These are phyloP conservation scores for Globisporangium middletonii DNA, from an alignment of 352 stramenopile genomes.

Conservation along the genomic window DNA sequence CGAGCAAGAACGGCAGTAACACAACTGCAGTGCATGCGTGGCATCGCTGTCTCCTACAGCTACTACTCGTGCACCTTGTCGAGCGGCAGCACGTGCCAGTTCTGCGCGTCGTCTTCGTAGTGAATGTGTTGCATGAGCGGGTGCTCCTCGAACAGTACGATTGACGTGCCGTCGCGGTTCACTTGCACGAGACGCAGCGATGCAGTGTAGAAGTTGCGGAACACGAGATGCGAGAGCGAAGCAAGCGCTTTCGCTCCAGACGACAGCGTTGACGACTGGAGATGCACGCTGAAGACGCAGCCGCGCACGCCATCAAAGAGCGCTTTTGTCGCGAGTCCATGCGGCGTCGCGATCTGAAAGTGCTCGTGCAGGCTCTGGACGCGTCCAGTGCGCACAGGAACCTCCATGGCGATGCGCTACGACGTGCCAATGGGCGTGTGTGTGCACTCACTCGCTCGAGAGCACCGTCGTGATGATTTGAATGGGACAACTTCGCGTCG, in stretches of 20 bases:
- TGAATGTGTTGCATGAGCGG: slow-evolving; percentile 54
- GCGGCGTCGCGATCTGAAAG: slow-evolving; percentile 8
- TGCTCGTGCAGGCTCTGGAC: slow-evolving; percentile 17
- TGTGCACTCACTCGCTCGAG: not conserved
- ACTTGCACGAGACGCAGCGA: slow-evolving; percentile 46
- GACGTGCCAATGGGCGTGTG: no score
- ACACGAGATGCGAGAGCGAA: slow-evolving; percentile 30
- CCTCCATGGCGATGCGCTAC: slow-evolving; percentile 11
- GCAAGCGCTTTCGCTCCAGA: not conserved
- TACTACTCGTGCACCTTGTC: slow-evolving; percentile 25
- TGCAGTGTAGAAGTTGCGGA: slow-evolving; percentile 68
- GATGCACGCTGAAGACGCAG: slow-evolving; percentile 33
- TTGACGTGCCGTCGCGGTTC: slow-evolving; percentile 32
- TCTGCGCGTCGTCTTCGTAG: slow-evolving; percentile 64
- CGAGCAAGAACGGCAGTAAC: not conserved
- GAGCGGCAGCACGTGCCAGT: slow-evolving; percentile 56
- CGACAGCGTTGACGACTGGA: slow-evolving; percentile 6
- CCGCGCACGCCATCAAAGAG: slow-evolving; percentile 24
- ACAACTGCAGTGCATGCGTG: no score
- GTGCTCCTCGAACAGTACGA: slow-evolving; percentile 30
- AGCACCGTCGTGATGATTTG: not conserved
- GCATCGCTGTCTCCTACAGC: not conserved
- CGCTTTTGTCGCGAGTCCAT: slow-evolving; percentile 11
- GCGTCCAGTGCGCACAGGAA: slow-evolving; percentile 11
- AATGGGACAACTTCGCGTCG: not conserved